Evolutionary conservation across 257 asterid genomes (phyloP).

Genomic region (Catharanthus roseus): DNA sequence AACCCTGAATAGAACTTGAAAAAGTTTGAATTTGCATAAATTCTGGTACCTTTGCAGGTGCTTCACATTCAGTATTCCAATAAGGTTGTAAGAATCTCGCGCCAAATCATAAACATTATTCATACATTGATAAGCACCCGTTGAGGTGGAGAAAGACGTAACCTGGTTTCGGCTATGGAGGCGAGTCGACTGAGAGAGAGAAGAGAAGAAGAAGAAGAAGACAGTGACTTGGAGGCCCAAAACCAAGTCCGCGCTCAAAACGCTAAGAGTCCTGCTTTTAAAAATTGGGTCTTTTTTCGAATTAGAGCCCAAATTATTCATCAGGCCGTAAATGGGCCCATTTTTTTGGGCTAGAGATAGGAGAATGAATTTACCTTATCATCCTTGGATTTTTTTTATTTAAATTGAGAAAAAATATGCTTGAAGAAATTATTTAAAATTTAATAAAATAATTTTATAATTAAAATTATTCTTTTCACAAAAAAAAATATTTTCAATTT

Average conservation of each 20-base stretch:
- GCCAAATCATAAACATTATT: background rate
- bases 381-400: too few relatives aligned
- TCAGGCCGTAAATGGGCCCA: background rate
- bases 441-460: too few relatives aligned
- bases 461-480: too few relatives aligned
- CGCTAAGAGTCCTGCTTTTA: background rate
- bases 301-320: background rate
- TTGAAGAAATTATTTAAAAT: too few relatives aligned
- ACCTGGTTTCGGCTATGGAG: slow-evolving; percentile 11
- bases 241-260: background rate
- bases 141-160: background rate
- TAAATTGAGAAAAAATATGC: too few relatives aligned
- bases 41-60: background rate
- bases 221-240: slow-evolving; percentile 14
- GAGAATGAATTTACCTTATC: too few relatives aligned
- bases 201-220: background rate
- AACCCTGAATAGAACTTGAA: background rate
- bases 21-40: background rate
- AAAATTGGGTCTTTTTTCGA: background rate
- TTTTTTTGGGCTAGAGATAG: background rate
- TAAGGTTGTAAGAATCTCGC: background rate
- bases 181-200: background rate
- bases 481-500: too few relatives aligned
- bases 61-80: background rate
- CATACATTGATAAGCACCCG: background rate